These are phyloP conservation scores for Senna tora DNA, from an alignment of 306 rosid species.

Conservation along the genomic window DNA sequence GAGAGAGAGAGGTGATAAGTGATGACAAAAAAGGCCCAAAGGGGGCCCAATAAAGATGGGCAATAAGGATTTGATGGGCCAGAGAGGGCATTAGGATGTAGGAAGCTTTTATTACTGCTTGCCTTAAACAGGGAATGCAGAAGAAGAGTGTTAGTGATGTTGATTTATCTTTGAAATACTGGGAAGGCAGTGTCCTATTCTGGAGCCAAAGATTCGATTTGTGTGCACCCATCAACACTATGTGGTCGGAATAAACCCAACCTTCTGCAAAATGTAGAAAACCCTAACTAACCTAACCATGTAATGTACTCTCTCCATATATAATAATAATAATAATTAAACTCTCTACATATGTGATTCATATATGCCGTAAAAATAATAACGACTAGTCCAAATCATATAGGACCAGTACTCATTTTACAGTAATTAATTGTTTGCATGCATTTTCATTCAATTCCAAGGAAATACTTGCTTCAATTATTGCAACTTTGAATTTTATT, in stretches of 20 bases:
- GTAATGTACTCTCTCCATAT: too few relatives aligned
- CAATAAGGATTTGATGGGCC: conserved; percentile 43
- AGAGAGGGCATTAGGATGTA: not conserved
- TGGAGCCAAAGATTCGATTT: conserved; percentile 17
- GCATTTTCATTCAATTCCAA: not conserved
- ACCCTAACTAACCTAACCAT: conserved; percentile 5
- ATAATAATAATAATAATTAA: too few relatives aligned
- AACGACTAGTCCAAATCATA: not conserved
- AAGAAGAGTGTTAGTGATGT: conserved; percentile 29
- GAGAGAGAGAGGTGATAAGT: not conserved
- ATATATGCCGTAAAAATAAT: too few relatives aligned
- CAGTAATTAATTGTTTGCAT: conserved; percentile 6
- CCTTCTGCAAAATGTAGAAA: not conserved
- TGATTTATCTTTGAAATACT: not conserved
- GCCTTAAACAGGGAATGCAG: conserved; percentile 36
- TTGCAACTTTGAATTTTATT: too few relatives aligned
- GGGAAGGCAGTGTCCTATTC: conserved; percentile 4
- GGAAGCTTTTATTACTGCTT: conserved; percentile 15
- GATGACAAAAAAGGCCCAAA: conserved; percentile 36
- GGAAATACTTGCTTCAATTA: too few relatives aligned
- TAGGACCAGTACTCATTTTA: not conserved
- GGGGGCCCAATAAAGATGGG: conserved; percentile 40
- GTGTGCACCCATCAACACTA: conserved; percentile 10
- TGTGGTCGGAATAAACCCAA: conserved; percentile 39
- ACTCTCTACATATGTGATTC: too few relatives aligned